Conservation (phyloP, 805 yeast genomes). For the Cyberlindnera petersonii region DNA sequence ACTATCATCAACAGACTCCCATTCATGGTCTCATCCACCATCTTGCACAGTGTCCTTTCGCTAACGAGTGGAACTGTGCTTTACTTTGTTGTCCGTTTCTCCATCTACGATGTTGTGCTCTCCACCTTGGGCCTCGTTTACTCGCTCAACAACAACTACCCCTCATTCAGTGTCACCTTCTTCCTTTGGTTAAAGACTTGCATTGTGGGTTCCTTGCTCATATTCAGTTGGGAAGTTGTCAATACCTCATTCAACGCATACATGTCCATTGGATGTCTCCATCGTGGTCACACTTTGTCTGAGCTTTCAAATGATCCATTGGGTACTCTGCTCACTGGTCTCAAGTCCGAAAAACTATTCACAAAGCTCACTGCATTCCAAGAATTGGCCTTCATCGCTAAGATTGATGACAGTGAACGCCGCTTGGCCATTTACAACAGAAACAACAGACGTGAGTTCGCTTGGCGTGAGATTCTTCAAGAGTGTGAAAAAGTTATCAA, state of each 20-base stretch:
- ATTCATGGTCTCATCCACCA: slow-evolving; percentile 36
- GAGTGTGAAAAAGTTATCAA: slow-evolving; percentile 57
- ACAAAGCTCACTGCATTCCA: slow-evolving; percentile 68
- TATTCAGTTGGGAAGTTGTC: slow-evolving; percentile 48
- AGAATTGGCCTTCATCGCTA: slow-evolving; percentile 64
- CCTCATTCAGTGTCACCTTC: slow-evolving; percentile 35
- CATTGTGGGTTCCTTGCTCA: slow-evolving; percentile 33
- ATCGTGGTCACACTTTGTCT: slow-evolving; percentile 59
- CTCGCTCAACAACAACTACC: slow-evolving; percentile 39
- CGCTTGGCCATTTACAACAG: slow-evolving; percentile 53
- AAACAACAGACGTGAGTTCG: slow-evolving; percentile 39
- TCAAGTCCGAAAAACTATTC: slow-evolving; percentile 47
- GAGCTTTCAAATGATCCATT: slow-evolving; percentile 57
- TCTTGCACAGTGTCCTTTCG: slow-evolving; percentile 31
- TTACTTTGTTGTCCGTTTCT: slow-evolving; percentile 38
- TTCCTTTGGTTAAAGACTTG: slow-evolving; percentile 30
- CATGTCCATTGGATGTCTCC: slow-evolving; percentile 68
- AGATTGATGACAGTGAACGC: slow-evolving; percentile 42
- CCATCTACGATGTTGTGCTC: slow-evolving; percentile 38
- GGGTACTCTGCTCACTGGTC: slow-evolving; percentile 59
- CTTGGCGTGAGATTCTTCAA: slow-evolving; percentile 58
- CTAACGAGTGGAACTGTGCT: slow-evolving; percentile 35
- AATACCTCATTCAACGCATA: slow-evolving; percentile 61
- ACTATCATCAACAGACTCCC: slow-evolving; percentile 28
- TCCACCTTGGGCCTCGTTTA: slow-evolving; percentile 29